These are phyloP conservation scores for Lecanicillium sp. DNA, from an alignment of 2,329 filamentous ascomycete species.

Conservation along the genomic window DNA sequence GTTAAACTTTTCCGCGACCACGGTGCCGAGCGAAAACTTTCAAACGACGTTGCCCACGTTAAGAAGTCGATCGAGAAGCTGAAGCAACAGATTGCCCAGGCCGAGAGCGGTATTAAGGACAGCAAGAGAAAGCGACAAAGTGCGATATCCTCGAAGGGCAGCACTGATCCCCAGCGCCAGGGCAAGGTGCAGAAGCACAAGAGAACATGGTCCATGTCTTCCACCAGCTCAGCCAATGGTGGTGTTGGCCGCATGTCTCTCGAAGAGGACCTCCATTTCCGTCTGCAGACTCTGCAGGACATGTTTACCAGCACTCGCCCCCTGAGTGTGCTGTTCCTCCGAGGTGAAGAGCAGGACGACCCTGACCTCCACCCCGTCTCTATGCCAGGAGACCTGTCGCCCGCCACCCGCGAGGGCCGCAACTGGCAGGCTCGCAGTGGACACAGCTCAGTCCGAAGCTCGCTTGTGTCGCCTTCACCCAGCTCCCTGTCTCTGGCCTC, in stretches of 20 bases:
- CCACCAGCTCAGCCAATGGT: constrained; percentile 54
- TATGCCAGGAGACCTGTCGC: constrained; percentile 59
- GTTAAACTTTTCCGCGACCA: constrained; percentile 96
- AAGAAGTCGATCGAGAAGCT: constrained; percentile 96
- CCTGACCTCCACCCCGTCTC: constrained; percentile 71
- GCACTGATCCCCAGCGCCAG: constrained; percentile 47
- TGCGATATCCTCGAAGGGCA: constrained; percentile 34
- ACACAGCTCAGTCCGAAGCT: constrained; percentile 50
- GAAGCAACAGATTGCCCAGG: constrained; percentile 84
- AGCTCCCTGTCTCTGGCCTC: constrained; percentile 58
- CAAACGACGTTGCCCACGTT: constrained; percentile 89
- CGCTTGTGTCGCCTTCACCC: constrained; percentile 58
- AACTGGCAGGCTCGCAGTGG: constrained; percentile 47
- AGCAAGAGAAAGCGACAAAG: constrained; percentile 55
- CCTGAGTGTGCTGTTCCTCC: constrained; percentile 69
- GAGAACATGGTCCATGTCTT: constrained; percentile 91
- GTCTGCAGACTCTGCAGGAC: constrained; percentile 70
- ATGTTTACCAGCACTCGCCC: constrained; percentile 83
- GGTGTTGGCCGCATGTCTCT: constrained; percentile 39
- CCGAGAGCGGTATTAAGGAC: constrained; percentile 59
- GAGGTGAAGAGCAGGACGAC: constrained; percentile 71
- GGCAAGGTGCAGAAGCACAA: constrained; percentile 89
- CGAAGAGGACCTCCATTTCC: constrained; percentile 72
- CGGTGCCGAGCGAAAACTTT: constrained; percentile 87
- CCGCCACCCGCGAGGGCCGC: constrained; percentile 45